Conservation (phyloP, 164 flowering plant species). For the Sextonia rubra region DNA sequence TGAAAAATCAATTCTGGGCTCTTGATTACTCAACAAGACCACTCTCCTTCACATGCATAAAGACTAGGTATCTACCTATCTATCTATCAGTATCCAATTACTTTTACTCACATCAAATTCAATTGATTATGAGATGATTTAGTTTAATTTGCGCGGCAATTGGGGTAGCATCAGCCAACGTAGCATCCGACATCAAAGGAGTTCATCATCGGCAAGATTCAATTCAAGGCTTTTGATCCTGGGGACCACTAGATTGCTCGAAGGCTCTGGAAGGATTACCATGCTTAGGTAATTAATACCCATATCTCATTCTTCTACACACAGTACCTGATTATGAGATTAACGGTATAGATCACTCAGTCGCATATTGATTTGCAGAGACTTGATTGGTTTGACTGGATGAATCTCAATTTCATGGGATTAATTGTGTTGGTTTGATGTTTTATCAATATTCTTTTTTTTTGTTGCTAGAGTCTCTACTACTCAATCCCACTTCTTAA, state of each 20-base stretch:
- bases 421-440: too few relatives aligned
- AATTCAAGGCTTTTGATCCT: slow-evolving; percentile 39
- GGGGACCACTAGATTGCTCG: slow-evolving; percentile 39
- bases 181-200: slow-evolving; percentile 33
- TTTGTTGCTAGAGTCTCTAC: too few relatives aligned
- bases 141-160: slow-evolving; percentile 18
- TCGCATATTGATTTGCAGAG: too few relatives aligned
- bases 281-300: slow-evolving; percentile 22
- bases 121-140: background rate
- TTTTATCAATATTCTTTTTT: too few relatives aligned
- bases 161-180: slow-evolving; percentile 33
- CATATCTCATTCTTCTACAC: too few relatives aligned
- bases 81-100: background rate
- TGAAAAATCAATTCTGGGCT: too few relatives aligned
- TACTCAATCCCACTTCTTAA: too few relatives aligned
- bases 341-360: too few relatives aligned
- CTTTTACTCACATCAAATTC: background rate
- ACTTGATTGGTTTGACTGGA: too few relatives aligned
- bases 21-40: slow-evolving; percentile 6
- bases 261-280: slow-evolving; percentile 36
- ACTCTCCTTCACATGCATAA: slow-evolving; percentile 45
- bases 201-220: slow-evolving; percentile 37
- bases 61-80: slow-evolving; percentile 28
- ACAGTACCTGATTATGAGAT: background rate
- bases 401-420: too few relatives aligned